Evolutionary conservation across 1,284 basidiomycete species (phyloP), one percentile per base, ranked within the genome.

Genomic region (Malassezia restricta): DNA sequence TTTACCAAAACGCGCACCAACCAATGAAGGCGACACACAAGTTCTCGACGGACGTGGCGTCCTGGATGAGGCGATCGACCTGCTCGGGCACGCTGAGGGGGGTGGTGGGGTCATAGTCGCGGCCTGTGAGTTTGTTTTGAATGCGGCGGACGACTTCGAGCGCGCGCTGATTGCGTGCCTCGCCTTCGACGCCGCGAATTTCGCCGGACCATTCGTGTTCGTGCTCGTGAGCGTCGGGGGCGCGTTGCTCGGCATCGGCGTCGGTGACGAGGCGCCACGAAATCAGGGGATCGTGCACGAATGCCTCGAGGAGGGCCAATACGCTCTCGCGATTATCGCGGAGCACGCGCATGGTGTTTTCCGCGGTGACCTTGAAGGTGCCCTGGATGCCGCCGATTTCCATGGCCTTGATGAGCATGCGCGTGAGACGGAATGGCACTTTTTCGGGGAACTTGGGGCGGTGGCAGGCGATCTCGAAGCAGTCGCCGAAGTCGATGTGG

Each of bases 351-450:
- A 99, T 98, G 35, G 89, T 89, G 64, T 92, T 92, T 73, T 96
- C 91, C 77, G 89, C 94, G 8, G 88, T 92, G 63, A 85, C 84
- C 67, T 87, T 82, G 80, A 92, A 99, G 65, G 89, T 94, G 35
- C 94, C 94, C 70, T 95, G 88, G 63, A 98, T 92, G 15, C 94
- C 94, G 59, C 80, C 72, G 58, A 88, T 88, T 80, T 99, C 94
- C 94, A 99, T 98, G 3, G 94, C 94, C 74, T 95, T 89, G 29
- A 90, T 94, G 54, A 99, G 79, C 94, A 99, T 98, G 61, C 94
- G 80, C 9, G 94, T 99, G 59, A 99, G 79, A 43, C 94, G 82
- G 83, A 99, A 99, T 0, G 94, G 94, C 49, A 99, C 90, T 75
- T 87, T 94, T 76, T 99, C 94, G 0, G 94, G 94, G 79, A 92